A percentile compares a stretch with the other conserved stretches of the same genome.
These are phyloP conservation scores for Tritrichomonas musculus DNA, from an alignment of 208 protist genomes.

Conservation along the genomic window DNA sequence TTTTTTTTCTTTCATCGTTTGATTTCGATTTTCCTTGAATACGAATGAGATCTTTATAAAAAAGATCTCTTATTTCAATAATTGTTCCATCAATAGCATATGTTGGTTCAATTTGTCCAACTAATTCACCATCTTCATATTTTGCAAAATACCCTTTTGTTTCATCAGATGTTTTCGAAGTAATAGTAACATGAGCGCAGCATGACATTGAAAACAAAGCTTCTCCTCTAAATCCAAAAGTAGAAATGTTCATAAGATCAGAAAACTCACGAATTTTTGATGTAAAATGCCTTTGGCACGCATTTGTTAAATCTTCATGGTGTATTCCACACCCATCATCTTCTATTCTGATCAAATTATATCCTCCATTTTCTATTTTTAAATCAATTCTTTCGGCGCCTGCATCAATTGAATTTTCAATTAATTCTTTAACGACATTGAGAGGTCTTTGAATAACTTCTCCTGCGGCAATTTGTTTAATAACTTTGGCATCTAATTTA, in stretches of 20 bases:
- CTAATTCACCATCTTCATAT: neutral
- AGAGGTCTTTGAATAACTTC: slow-evolving; percentile 62
- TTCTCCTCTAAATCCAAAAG: slow-evolving; percentile 90
- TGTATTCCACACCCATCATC: slow-evolving; percentile 28
- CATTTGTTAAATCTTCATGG: neutral
- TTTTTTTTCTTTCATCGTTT: neutral
- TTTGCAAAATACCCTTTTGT: neutral
- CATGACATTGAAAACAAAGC: slow-evolving; percentile 75
- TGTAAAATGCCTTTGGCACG: slow-evolving; percentile 54
- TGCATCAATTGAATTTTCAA: slow-evolving; percentile 68
- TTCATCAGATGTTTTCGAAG: neutral
- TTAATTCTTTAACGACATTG: slow-evolving; percentile 63
- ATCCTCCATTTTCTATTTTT: slow-evolving; percentile 39
- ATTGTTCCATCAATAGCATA: neutral
- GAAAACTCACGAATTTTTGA: slow-evolving; percentile 62
- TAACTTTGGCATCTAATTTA: slow-evolving; percentile 28
- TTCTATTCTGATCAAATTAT: neutral
- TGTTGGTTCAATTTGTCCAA: neutral
- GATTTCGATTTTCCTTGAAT: neutral
- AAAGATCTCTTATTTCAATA: slow-evolving; percentile 3
- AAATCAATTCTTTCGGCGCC: slow-evolving; percentile 53
- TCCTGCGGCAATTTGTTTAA: slow-evolving; percentile 61
- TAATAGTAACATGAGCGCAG: slow-evolving; percentile 22
- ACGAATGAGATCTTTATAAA: neutral
- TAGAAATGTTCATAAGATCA: slow-evolving; percentile 60